Evolutionary conservation across 768 basidiomycete genomes (phyloP).

Genomic region (Lactifluus rugatus): DNA sequence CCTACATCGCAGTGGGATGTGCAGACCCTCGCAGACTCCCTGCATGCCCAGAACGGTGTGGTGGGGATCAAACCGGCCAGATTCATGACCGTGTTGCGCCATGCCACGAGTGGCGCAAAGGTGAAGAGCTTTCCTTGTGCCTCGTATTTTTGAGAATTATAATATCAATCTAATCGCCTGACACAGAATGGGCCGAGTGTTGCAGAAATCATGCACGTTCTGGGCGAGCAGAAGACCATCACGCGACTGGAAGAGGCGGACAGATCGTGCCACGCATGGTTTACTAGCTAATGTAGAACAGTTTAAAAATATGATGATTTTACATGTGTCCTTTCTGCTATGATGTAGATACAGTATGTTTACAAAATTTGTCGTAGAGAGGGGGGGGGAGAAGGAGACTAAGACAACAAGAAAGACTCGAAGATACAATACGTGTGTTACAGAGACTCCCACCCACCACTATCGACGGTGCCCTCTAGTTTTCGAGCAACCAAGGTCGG

Average conservation of each 20-base stretch:
- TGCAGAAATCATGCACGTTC: conserved; percentile 25
- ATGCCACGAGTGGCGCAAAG: conserved; percentile 77
- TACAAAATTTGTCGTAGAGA: conserved; percentile 7
- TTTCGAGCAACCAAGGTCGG: conserved; percentile 86
- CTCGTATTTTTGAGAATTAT: neutral
- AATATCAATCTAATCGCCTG: neutral
- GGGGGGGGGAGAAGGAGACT: neutral
- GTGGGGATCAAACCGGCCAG: conserved; percentile 35
- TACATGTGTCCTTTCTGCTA: conserved; percentile 3
- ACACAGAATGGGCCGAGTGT: conserved; percentile 27
- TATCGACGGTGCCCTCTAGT: conserved; percentile 77
- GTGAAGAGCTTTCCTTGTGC: conserved; percentile 29
- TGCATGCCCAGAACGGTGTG: conserved; percentile 38
- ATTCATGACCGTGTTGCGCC: conserved; percentile 66
- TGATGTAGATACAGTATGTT: conserved; percentile 8
- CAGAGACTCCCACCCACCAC: conserved; percentile 89
- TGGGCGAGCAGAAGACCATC: conserved; percentile 25
- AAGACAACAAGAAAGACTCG: neutral
- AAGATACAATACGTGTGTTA: conserved; percentile 25
- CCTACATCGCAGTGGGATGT: conserved; percentile 30
- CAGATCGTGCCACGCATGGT: conserved; percentile 2
- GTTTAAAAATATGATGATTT: neutral
- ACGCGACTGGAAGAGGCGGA: conserved; percentile 19
- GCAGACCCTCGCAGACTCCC: conserved; percentile 28
- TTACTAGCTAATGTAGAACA: conserved; percentile 1